Base-by-base conservation (phyloP, 2,329 filamentous ascomycete species). In the Pseudogymnoascus sp. region DNA sequence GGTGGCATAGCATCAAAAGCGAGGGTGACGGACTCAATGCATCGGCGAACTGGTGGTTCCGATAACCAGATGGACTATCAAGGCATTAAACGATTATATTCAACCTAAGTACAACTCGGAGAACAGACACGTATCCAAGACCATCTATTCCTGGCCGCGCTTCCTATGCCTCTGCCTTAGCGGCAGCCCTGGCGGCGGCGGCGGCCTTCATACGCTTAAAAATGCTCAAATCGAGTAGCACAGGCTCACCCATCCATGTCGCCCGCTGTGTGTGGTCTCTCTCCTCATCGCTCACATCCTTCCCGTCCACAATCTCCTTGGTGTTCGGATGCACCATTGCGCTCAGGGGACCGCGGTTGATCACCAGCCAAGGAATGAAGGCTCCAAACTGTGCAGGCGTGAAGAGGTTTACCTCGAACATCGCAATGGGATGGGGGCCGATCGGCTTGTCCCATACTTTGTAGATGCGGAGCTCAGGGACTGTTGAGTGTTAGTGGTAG, bases 381-480 rank as follows among this genome's bases (percentile, higher is more conserved):
- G 93, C 92, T 0, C 92, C 92, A 71, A 96, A 96, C 74, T 96
- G 90, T 2, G 85, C 87, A 0, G 92, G 93, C 0, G 87, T 91
- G 74, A 93, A 91, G 19, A 96, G 53, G 69, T 96, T 96, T 53
- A 96, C 91, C 76, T 97, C 93, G 70, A 96, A 96, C 91, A 96
- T 96, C 62, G 87, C 89, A 0, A 91, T 75, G 0, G 89, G 87
- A 74, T 96, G 92, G 0, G 92, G 92, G 0, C 92, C 93, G 28
- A 96, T 76, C 0, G 92, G 91, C 13, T 78, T 76, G 68, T 95
- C 88, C 83, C 85, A 96, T 68, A 96, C 79, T 13, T 76, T 80
- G 74, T 96, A 96, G 69, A 96, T 88, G 62, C 91, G 83, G 17
- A 96, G 79, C 73, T 96, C 92, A 8, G 92, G 91, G 71, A 96